Evolutionary conservation across 495 filamentous ascomycete genomes (phyloP), one percentile per base, ranked within the genome.

Genomic region (Trichocladium antarcticum): DNA sequence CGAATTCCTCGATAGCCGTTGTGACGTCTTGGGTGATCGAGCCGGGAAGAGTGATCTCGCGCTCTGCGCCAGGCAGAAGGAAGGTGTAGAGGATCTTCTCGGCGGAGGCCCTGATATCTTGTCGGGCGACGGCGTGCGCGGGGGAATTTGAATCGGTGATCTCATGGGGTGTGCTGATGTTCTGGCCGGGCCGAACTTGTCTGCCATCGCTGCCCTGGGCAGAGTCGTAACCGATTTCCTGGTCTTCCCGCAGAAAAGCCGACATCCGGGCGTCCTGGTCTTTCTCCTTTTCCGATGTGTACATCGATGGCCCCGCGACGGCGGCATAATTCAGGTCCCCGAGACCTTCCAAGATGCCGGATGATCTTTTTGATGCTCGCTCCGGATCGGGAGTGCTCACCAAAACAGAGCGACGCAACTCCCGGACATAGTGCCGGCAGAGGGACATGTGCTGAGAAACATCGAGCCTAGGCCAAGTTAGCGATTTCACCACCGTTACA

Each of bases 81-180:
- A 85, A 98, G 0, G 89, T 96, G 68, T 94, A 97, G 20, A 98
- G 80, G 36, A 98, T 95, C 75, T 94, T 96, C 65, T 97, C 90
- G 0, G 93, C 93, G 16, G 88, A 95, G 20, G 86, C 84, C 47
- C 87, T 77, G 45, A 98, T 87, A 60, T 98, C 92, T 20, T 82
- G 74, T 15, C 92, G 78, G 4, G 82, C 79, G 14, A 96, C 88
- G 0, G 85, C 85, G 57, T 94, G 87, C 9, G 78, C 79, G 1
- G 89, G 87, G 1, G 89, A 95, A 52, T 81, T 82, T 0, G 82
- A 86, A 43, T 82, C 76, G 3, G 74, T 71, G 9, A 77, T 72
- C 21, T 78, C 78, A 36, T 69, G 67, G 1, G 72, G 68, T 2
- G 72, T 80, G 57, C 68, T 73, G 20, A 69, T 54, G 29, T 66